Conservation (phyloP, 176 grass and related monocot genomes). For the Triticum monococcum region DNA sequence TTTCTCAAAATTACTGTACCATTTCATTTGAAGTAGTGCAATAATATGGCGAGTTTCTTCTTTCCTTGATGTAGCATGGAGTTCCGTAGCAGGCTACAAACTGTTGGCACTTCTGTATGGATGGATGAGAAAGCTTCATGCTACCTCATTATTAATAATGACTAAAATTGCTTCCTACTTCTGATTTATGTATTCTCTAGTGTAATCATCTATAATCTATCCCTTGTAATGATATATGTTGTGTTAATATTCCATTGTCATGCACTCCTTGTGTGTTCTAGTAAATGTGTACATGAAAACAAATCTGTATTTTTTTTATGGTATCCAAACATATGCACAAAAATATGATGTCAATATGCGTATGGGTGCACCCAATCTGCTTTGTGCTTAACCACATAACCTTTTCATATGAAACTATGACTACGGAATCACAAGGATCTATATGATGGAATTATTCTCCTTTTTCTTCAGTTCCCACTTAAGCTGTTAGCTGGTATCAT, state of each 20-base stretch:
- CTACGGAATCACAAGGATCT: conserved; percentile 7
- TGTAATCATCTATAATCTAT: conserved; percentile 1
- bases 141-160: conserved; percentile 13
- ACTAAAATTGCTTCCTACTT: not conserved
- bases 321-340: not conserved
- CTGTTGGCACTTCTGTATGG: conserved; percentile 1
- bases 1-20: not conserved
- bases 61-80: not conserved
- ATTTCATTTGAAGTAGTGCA: conserved; percentile 12
- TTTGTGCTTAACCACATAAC: not conserved
- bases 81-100: not conserved
- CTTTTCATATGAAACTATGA: not conserved
- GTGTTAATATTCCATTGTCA: conserved; percentile 4
- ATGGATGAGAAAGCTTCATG: not conserved
- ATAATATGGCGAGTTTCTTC: not conserved
- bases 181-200: conserved; percentile 1
- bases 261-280: not conserved
- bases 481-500: conserved; percentile 34
- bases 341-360: not conserved
- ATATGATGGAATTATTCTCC: not conserved
- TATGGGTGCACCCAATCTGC: not conserved
- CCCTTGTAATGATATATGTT: not conserved
- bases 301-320: not conserved
- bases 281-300: not conserved
- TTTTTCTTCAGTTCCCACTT: conserved; percentile 17